These are phyloP conservation scores for Populus ilicifolia DNA, from an alignment of 345 rosid species.

Conservation along the genomic window DNA sequence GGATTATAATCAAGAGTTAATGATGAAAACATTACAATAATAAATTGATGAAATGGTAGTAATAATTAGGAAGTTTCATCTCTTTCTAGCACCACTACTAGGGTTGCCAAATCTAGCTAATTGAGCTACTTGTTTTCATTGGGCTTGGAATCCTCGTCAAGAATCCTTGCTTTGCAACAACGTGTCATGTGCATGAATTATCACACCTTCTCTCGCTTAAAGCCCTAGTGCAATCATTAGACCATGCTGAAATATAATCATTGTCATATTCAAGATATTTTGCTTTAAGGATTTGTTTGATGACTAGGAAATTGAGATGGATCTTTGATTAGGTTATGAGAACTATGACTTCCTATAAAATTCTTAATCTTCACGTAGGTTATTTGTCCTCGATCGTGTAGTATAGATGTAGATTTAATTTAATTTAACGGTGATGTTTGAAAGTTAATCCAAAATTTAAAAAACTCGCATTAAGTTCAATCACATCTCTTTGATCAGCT, in stretches of 20 bases:
- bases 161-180: neutral
- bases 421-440: no score
- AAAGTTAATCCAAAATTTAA: no score
- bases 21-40: neutral
- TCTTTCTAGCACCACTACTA: neutral
- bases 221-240: neutral
- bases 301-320: neutral
- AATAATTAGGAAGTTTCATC: neutral
- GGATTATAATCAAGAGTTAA: neutral
- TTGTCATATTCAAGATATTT: neutral
- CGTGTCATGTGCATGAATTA: neutral
- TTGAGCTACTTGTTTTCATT: neutral
- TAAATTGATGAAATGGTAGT: neutral
- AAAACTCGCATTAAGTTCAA: no score
- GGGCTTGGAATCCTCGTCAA: neutral
- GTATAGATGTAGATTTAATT: no score
- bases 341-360: no score
- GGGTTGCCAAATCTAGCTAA: neutral
- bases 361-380: no score
- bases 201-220: neutral
- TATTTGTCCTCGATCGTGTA: no score
- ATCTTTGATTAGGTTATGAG: no score
- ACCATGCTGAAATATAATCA: neutral
- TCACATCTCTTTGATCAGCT: neutral
- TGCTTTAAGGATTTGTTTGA: no score